phyloP scores from a whole-genome alignment of 257 asterid genomes.

The Solanum piurae region DNA sequence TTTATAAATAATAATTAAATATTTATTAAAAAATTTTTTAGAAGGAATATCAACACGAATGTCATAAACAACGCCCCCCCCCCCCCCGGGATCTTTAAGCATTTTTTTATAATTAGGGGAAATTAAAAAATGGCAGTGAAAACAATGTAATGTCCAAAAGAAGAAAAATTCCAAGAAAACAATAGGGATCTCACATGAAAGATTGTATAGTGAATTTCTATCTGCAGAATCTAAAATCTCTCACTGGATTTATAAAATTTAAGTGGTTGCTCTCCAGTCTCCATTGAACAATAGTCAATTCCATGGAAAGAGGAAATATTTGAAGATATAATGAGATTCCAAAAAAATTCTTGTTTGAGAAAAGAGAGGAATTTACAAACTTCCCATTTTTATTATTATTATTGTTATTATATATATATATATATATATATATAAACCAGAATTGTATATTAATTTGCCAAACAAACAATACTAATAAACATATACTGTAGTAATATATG shows the following conservation, averaged over 20 bases:
- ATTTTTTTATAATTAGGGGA: not conserved
- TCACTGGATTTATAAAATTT: not conserved
- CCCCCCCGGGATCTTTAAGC: no score
- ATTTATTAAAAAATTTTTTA: no score
- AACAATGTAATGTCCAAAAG: not conserved
- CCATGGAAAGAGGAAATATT: not conserved
- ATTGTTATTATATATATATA: not conserved
- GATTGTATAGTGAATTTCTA: not conserved
- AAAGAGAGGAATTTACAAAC: not conserved
- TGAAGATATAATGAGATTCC: not conserved
- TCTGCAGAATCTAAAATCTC: not conserved
- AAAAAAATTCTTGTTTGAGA: not conserved
- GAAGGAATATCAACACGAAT: no score
- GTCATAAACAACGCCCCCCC: not conserved
- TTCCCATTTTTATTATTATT: not conserved
- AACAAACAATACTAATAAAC: not conserved
- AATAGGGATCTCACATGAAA: not conserved
- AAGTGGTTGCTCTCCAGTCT: not conserved
- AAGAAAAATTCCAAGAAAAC: not conserved
- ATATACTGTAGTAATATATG: not conserved
- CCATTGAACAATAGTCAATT: not conserved
- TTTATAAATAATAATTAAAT: no score
- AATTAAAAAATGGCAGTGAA: not conserved
- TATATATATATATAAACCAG: not conserved
- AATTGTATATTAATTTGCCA: not conserved